Evolutionary conservation across 129 eudicot genomes (phyloP).

Genomic region (Kitagawia praeruptora): DNA sequence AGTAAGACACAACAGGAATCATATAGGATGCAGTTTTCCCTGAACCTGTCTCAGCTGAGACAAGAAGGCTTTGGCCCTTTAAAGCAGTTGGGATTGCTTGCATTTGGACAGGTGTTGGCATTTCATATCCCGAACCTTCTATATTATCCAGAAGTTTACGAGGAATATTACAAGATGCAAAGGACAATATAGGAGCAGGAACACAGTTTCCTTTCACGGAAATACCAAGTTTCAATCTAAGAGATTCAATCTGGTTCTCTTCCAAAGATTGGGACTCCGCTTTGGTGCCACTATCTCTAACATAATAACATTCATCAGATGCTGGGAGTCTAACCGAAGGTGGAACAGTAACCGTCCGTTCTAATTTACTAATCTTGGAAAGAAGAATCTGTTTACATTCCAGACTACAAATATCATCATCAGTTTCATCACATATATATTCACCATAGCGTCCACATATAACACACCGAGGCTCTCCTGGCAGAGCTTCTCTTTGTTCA

Average conservation of each 20-base stretch:
- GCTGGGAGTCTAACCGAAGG: slow-evolving; percentile 49
- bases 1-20: slow-evolving; percentile 57
- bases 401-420: slow-evolving; percentile 93
- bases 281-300: slow-evolving; percentile 33
- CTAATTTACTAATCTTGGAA: slow-evolving; percentile 33
- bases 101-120: slow-evolving; percentile 97
- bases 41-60: slow-evolving; percentile 92
- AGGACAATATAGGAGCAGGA: slow-evolving; percentile 63
- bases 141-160: slow-evolving; percentile 66
- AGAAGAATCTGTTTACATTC: slow-evolving; percentile 70
- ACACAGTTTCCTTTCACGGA: slow-evolving; percentile 46
- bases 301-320: slow-evolving; percentile 74
- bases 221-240: slow-evolving; percentile 65
- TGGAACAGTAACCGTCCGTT: slow-evolving; percentile 24
- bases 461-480: slow-evolving; percentile 77
- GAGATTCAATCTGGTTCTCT: slow-evolving; percentile 27
- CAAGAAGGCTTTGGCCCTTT: slow-evolving; percentile 62
- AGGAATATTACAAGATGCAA: slow-evolving; percentile 58
- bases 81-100: slow-evolving; percentile 91
- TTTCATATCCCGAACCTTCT: slow-evolving; percentile 71
- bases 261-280: slow-evolving; percentile 21
- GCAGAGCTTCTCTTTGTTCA: slow-evolving; percentile 92
- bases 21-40: slow-evolving; percentile 90
- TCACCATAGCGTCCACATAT: slow-evolving; percentile 94
- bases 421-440: slow-evolving; percentile 93